phyloP scores from a whole-genome alignment of 176 grass and related monocot genomes.

The Elymus sibiricus region DNA sequence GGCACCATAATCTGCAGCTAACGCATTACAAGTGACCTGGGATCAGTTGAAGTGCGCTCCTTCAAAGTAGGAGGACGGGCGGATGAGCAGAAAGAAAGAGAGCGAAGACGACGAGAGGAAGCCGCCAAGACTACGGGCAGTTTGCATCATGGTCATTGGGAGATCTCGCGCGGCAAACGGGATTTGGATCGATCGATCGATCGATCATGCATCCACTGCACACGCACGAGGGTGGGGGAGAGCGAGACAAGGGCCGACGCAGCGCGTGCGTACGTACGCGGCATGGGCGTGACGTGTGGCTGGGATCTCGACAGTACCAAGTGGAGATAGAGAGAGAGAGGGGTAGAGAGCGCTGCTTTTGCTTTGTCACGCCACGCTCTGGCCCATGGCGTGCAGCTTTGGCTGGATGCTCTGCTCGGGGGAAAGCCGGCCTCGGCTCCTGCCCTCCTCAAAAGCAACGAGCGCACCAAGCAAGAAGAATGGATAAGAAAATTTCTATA shows the following conservation, averaged over 20 bases:
- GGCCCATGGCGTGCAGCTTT: background rate
- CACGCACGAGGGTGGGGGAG: background rate
- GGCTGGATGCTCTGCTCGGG: background rate
- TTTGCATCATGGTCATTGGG: background rate
- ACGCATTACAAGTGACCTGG: too few species aligned
- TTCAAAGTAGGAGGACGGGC: too few species aligned
- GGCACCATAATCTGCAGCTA: background rate
- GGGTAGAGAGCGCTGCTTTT: background rate
- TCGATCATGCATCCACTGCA: background rate
- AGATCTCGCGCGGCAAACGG: slow-evolving; percentile 2
- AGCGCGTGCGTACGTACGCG: background rate
- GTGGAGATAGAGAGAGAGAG: background rate
- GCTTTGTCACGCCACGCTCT: background rate
- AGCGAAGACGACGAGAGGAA: background rate
- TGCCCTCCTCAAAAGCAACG: background rate
- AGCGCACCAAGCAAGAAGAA: background rate
- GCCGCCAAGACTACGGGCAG: background rate
- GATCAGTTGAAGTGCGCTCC: background rate
- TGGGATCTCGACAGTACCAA: slow-evolving; percentile 8
- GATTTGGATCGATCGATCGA: background rate
- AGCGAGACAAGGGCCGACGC: background rate
- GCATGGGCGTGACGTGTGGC: slow-evolving; percentile 11
- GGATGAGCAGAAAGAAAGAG: background rate
- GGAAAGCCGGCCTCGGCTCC: background rate
- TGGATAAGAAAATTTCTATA: background rate